Conservation (phyloP, 2,329 filamentous ascomycete species). For the Neonectria faginata region DNA sequence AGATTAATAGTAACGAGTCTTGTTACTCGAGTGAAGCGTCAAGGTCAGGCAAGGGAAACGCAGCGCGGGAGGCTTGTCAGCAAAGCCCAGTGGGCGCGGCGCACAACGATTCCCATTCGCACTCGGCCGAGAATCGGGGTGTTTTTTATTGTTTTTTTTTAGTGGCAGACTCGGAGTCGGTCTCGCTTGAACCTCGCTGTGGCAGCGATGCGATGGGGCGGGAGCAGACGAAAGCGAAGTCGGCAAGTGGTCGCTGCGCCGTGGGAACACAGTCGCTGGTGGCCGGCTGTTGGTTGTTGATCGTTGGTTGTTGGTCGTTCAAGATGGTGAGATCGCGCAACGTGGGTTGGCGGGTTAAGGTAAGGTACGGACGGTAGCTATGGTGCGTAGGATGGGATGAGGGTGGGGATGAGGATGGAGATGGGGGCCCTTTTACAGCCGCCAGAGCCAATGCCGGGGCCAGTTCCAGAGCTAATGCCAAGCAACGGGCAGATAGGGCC, state of each 20-base stretch:
- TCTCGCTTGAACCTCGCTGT: neutral
- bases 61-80: slow-evolving; percentile 12
- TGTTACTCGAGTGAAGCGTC: slow-evolving; percentile 10
- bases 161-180: neutral
- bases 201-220: neutral
- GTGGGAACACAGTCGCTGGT: neutral
- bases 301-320: neutral
- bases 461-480: neutral
- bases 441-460: neutral
- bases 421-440: slow-evolving; percentile 1
- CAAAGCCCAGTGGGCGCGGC: slow-evolving; percentile 9
- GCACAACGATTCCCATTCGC: slow-evolving; percentile 22
- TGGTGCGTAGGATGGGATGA: slow-evolving; percentile 9
- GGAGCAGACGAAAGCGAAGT: slow-evolving; percentile 2
- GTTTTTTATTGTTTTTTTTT: neutral
- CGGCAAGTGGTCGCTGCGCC: slow-evolving; percentile 9
- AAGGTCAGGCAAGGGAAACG: slow-evolving; percentile 1
- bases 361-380: slow-evolving; percentile 13
- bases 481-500: neutral
- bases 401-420: slow-evolving; percentile 5
- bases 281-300: slow-evolving; percentile 5
- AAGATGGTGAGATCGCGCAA: slow-evolving; percentile 11
- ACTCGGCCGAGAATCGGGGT: slow-evolving; percentile 15
- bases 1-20: neutral
- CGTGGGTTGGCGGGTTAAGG: slow-evolving; percentile 19